These are phyloP conservation scores for Hyphopichia pseudoburtonii DNA, from an alignment of 1,139 yeast species.

Conservation along the genomic window DNA sequence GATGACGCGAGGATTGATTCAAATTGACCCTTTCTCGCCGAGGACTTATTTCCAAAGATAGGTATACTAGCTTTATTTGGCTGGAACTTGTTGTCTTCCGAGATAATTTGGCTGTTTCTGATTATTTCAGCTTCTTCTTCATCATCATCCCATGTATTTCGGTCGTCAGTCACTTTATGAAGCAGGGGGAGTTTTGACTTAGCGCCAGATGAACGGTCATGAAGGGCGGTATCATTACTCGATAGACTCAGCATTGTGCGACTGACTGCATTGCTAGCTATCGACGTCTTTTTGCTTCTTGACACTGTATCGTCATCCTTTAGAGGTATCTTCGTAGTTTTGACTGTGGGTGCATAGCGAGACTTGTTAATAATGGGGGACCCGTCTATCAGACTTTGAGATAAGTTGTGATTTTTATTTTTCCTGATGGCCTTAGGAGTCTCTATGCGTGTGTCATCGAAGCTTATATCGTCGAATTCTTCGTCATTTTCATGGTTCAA, in stretches of 20 bases:
- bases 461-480: slow-evolving; percentile 16
- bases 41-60: no score
- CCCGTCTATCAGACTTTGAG: no score
- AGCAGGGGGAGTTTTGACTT: no score
- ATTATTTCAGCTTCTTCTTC: slow-evolving; percentile 17
- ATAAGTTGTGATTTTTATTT: slow-evolving; percentile 6
- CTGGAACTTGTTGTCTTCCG: slow-evolving; percentile 22
- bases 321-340: slow-evolving; percentile 18
- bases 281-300: slow-evolving; percentile 18
- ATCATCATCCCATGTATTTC: no score
- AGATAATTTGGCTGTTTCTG: slow-evolving; percentile 17
- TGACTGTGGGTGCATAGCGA: neutral
- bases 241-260: slow-evolving; percentile 19
- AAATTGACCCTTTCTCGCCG: no score
- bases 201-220: slow-evolving; percentile 2
- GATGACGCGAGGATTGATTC: slow-evolving; percentile 9
- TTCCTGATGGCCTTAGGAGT: slow-evolving; percentile 17
- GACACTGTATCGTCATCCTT: slow-evolving; percentile 11
- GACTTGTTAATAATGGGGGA: no score
- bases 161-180: no score
- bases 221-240: slow-evolving; percentile 7
- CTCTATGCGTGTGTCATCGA: slow-evolving; percentile 26
- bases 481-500: neutral
- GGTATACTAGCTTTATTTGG: slow-evolving; percentile 16
- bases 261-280: slow-evolving; percentile 10